Conservation (phyloP, 2,329 filamentous ascomycete species). For the Arthroderma sp. region DNA sequence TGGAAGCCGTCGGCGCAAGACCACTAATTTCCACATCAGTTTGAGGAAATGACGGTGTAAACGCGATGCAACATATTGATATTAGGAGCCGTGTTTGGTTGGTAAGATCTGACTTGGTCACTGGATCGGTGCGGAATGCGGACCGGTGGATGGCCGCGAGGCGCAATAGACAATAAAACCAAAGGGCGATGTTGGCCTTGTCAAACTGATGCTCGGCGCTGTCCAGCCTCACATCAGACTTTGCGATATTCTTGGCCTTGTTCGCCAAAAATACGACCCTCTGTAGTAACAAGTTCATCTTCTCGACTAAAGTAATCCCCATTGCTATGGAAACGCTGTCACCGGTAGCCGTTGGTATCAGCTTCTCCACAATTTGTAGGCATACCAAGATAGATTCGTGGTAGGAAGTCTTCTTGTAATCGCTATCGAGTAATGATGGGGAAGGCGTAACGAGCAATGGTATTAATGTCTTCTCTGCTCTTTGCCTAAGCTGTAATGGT, state of each 20-base stretch:
- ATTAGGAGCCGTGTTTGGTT: conserved; percentile 26
- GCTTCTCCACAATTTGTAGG: conserved; percentile 27
- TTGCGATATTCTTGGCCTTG: conserved; percentile 12
- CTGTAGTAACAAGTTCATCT: conserved; percentile 27
- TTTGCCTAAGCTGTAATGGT: conserved; percentile 25
- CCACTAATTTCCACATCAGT: conserved; percentile 19
- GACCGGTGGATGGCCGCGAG: conserved; percentile 29
- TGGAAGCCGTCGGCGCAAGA: conserved; percentile 16
- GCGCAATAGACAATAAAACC: conserved; percentile 29
- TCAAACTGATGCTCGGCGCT: conserved; percentile 7
- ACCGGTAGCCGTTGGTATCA: conserved; percentile 25
- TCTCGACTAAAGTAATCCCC: conserved; percentile 25
- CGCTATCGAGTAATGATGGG: conserved; percentile 6
- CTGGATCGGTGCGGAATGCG: conserved; percentile 18
- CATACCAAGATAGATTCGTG: conserved; percentile 25
- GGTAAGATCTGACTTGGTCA: conserved; percentile 15
- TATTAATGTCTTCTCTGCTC: conserved; percentile 29
- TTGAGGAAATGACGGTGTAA: conserved; percentile 24
- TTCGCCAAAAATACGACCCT: conserved; percentile 21
- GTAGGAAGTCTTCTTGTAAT: conserved; percentile 1
- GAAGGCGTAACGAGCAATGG: conserved; percentile 17
- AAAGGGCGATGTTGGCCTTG: conserved; percentile 21
- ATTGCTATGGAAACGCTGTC: conserved; percentile 18
- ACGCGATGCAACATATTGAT: conserved; percentile 27
- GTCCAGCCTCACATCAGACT: conserved; percentile 9